phyloP scores from a whole-genome alignment of 192 early-diverging fungal species.

The Coemansia umbellata region DNA sequence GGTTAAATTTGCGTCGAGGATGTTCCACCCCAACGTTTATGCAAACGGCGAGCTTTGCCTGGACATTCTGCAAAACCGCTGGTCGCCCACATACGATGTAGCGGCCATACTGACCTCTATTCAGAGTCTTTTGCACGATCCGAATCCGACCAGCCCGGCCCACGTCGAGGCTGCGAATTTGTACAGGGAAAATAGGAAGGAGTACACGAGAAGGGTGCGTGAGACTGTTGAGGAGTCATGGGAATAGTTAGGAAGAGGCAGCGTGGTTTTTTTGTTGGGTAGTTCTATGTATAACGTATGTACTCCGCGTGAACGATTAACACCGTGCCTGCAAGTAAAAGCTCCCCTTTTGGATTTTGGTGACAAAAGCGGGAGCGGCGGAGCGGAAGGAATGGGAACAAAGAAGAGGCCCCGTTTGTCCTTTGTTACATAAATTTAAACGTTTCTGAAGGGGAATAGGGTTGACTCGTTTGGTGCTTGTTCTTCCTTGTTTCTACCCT shows the following conservation, averaged over 20 bases:
- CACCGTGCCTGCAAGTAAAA: no score
- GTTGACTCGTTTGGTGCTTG: no score
- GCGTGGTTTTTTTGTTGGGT: neutral
- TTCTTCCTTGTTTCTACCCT: no score
- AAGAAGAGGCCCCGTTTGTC: no score
- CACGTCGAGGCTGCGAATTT: slow-evolving; percentile 94
- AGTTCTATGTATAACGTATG: no score
- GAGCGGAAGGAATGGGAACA: no score
- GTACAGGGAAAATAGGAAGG: slow-evolving; percentile 89
- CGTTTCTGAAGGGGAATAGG: no score
- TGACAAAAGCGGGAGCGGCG: no score
- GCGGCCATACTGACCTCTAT: slow-evolving; percentile 92
- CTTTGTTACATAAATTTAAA: no score
- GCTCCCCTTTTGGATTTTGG: neutral
- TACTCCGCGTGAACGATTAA: no score
- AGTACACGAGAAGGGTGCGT: slow-evolving; percentile 84
- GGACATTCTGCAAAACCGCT: slow-evolving; percentile 97
- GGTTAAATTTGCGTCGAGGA: slow-evolving; percentile 89
- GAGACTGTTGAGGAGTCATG: slow-evolving; percentile 91
- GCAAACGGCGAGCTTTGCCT: slow-evolving; percentile 96
- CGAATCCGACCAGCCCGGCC: slow-evolving; percentile 94
- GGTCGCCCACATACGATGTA: slow-evolving; percentile 96
- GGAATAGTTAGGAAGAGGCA: slow-evolving; percentile 16
- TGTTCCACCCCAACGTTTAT: slow-evolving; percentile 99
- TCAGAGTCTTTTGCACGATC: slow-evolving; percentile 94